Percentiles rank a stretch among this genome's conserved stretches.
phyloP scores from a whole-genome alignment of 2,329 filamentous ascomycete genomes.

The Penicillium janthinellum region DNA sequence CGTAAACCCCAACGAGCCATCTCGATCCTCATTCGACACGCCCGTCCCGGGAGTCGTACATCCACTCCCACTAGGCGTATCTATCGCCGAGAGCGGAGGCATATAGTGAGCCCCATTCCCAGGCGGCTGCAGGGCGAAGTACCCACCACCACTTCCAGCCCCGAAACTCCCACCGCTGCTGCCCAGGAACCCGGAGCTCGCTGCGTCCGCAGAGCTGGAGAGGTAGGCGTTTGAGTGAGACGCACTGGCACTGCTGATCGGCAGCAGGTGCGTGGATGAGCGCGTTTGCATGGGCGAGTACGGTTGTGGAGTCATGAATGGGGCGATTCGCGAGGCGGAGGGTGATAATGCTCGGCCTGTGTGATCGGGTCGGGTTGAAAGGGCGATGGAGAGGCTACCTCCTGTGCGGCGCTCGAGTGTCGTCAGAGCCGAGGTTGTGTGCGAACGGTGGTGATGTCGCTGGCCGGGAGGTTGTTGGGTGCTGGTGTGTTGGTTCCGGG shows the following conservation, averaged over 20 bases:
- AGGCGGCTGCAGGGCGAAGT: constrained; percentile 26
- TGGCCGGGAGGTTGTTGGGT: constrained; percentile 6
- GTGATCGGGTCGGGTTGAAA: constrained; percentile 23
- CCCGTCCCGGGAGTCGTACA: constrained; percentile 21
- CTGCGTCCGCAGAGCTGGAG: constrained; percentile 15
- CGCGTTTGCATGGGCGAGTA: constrained; percentile 16
- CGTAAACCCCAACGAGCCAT: constrained; percentile 16
- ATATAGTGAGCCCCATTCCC: constrained; percentile 7
- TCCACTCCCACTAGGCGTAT: constrained; percentile 23
- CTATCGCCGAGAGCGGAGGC: constrained; percentile 8
- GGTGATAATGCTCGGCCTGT: constrained; percentile 11
- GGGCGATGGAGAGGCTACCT: constrained; percentile 16
- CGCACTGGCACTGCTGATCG: neutral
- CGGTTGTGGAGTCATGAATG: constrained; percentile 26
- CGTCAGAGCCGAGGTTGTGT: constrained; percentile 36
- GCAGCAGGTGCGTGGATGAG: constrained; percentile 5
- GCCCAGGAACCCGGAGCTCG: constrained; percentile 2
- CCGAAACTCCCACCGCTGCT: constrained; percentile 9
- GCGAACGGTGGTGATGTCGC: constrained; percentile 37
- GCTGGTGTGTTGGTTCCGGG: neutral
- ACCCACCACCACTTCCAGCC: constrained; percentile 16
- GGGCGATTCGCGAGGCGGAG: constrained; percentile 8
- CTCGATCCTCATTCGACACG: constrained; percentile 24
- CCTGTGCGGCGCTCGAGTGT: constrained; percentile 14
- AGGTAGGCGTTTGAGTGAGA: constrained; percentile 12